These are phyloP conservation scores for Paracamarosporium sp. DNA, from an alignment of 2,329 filamentous ascomycete genomes.

Conservation along the genomic window DNA sequence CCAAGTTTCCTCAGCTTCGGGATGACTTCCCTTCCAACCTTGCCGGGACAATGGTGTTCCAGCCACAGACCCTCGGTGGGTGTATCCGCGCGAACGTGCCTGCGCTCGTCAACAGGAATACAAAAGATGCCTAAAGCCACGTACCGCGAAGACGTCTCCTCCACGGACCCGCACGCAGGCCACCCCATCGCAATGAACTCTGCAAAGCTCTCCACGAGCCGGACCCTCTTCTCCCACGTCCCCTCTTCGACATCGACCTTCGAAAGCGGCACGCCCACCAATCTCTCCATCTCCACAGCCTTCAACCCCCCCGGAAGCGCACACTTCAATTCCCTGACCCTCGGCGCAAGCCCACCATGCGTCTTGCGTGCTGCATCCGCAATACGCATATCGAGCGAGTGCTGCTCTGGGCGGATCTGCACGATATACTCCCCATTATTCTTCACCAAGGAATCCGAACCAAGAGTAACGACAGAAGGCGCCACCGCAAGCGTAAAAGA, in stretches of 20 bases:
- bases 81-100: conserved; percentile 22
- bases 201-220: conserved; percentile 37
- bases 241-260: conserved; percentile 13
- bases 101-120: background rate
- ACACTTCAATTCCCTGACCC: conserved; percentile 12
- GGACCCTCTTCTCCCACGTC: conserved; percentile 19
- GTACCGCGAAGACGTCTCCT: background rate
- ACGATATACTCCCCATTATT: conserved; percentile 17
- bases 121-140: background rate
- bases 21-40: conserved; percentile 35
- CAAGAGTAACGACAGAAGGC: background rate
- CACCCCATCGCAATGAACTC: conserved; percentile 32
- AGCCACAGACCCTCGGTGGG: conserved; percentile 24
- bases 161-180: conserved; percentile 8
- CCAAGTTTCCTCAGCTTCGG: conserved; percentile 32
- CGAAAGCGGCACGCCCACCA: conserved; percentile 33
- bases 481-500: conserved; percentile 25
- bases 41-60: conserved; percentile 28
- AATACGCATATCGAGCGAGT: conserved; percentile 30
- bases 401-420: conserved; percentile 34
- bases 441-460: no score
- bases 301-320: conserved; percentile 17
- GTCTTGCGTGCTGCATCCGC: conserved; percentile 21
- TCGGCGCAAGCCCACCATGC: conserved; percentile 34
- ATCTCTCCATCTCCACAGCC: conserved; percentile 33